Conservation (phyloP, 1,139 yeast species). For the Nakaseomyces uthaithaninus region DNA sequence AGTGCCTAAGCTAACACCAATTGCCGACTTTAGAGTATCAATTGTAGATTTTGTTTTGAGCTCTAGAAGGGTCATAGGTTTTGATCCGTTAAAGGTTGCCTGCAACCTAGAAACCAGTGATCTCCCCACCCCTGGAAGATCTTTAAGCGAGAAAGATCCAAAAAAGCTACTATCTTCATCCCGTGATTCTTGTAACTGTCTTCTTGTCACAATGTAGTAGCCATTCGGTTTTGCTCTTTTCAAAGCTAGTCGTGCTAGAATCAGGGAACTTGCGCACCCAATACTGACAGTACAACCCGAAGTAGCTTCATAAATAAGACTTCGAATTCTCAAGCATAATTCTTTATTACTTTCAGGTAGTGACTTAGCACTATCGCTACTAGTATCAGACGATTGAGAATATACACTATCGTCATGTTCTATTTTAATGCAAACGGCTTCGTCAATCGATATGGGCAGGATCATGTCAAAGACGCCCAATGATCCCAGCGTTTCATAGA, state of each 20-base stretch:
- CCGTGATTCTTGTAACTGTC: slow-evolving; percentile 8
- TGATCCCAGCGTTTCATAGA: slow-evolving; percentile 39
- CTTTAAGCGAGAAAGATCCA: slow-evolving; percentile 39
- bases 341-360: slow-evolving; percentile 11
- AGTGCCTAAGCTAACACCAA: slow-evolving; percentile 66
- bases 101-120: slow-evolving; percentile 42
- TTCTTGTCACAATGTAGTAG: slow-evolving; percentile 32
- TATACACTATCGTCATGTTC: slow-evolving; percentile 9
- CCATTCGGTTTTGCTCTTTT: slow-evolving; percentile 79
- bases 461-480: slow-evolving; percentile 40
- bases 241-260: slow-evolving; percentile 73
- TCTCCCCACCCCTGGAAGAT: slow-evolving; percentile 82
- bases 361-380: slow-evolving; percentile 10
- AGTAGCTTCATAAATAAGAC: slow-evolving; percentile 41
- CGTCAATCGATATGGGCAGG: slow-evolving; percentile 86
- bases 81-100: slow-evolving; percentile 8
- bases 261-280: slow-evolving; percentile 64
- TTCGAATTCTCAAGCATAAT: slow-evolving; percentile 35
- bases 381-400: slow-evolving; percentile 4
- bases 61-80: slow-evolving; percentile 10
- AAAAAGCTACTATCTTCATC: slow-evolving; percentile 37
- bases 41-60: slow-evolving; percentile 9
- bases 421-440: slow-evolving; percentile 71
- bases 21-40: slow-evolving; percentile 35
- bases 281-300: slow-evolving; percentile 61